Evolutionary conservation across 2,329 filamentous ascomycete species (phyloP), one percentile per base, ranked within the genome.

Genomic region (Cylindrodendrum hubeiense): DNA sequence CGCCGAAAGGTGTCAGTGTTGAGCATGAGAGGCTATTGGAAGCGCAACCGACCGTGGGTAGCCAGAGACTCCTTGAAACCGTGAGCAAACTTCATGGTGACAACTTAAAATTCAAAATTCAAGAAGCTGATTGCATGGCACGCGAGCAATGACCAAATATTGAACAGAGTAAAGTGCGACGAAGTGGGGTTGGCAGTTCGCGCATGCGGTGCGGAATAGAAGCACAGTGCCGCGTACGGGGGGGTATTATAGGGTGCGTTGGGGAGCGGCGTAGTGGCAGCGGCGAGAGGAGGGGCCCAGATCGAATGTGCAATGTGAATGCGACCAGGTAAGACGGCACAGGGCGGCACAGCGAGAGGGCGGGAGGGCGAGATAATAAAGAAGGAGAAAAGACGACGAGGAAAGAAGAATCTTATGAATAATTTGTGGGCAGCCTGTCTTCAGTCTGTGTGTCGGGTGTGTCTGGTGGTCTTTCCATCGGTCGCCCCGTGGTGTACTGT

Each of bases 11-110:
- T 46, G 51, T 62, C 41, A 26, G 55, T 19, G 37, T 41, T n/a
- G 3, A 43, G 19, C 21, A 43, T 43, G 5, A 50, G 30, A 46
- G 19, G 56, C 5, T 30, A 41, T 33, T 15, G 47, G 28, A 24
- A 43, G 17, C 19, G 41, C 30, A 52, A 71, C 70, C 15, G 52
- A 85, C 84, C 81, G 79, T 93, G 91, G 69, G 84, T 87, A 67
- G 87, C 84, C 67, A 97, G 85, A 53, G 87, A 86, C 72, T 91
- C 87, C 76, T 90, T 89, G 77, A 94, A 96, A 74, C 90, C 87
- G 76, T 92, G 92, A 28, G 90, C 93, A 79, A 97, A 97, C 85
- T 97, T 97, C 94, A 97, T 97, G 59, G 69, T 67, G 65, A 66
- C 56, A 67, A 54, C 50, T 50, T n/a, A 59, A 56, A 65, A 10